phyloP scores from a whole-genome alignment of 1,284 basidiomycete species.

The Porphyrellus sp. region DNA sequence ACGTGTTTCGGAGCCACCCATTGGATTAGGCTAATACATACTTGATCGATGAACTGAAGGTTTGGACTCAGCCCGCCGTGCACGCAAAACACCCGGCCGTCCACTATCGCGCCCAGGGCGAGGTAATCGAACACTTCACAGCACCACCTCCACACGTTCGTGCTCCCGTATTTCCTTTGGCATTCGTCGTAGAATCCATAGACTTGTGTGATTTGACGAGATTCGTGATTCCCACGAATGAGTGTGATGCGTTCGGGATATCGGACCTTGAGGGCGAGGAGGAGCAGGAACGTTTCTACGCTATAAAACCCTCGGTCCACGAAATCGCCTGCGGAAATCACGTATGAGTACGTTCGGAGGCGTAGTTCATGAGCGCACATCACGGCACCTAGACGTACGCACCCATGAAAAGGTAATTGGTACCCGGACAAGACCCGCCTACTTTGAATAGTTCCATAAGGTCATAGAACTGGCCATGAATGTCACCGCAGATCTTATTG shows the following conservation, averaged over 20 bases:
- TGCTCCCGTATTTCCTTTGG: constrained; percentile 92
- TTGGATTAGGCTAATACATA: constrained; percentile 37
- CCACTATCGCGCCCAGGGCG: constrained; percentile 90
- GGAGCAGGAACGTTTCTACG: constrained; percentile 94
- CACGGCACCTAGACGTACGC: constrained; percentile 31
- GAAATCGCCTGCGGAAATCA: constrained; percentile 69
- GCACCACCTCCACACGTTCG: constrained; percentile 97
- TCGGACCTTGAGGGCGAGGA: constrained; percentile 94
- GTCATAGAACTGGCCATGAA: constrained; percentile 98
- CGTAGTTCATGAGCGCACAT: not conserved
- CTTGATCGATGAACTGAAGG: constrained; percentile 83
- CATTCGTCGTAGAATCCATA: constrained; percentile 99
- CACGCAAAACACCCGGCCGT: constrained; percentile 89
- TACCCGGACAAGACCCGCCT: constrained; percentile 92
- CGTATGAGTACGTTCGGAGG: constrained; percentile 10
- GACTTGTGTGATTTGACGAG: constrained; percentile 97
- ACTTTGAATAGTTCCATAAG: constrained; percentile 96
- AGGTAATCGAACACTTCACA: constrained; percentile 99
- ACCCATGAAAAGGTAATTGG: constrained; percentile 99
- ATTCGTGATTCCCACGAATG: constrained; percentile 98
- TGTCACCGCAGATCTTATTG: constrained; percentile 94
- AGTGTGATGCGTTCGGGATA: constrained; percentile 98
- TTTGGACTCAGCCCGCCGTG: constrained; percentile 93
- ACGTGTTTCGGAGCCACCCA: constrained; percentile 28
- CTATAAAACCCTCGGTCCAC: constrained; percentile 97